Evolutionary conservation across 371 early-diverging fungal species (phyloP), one percentile per base, ranked within the genome.

Genomic region (Batrachochytrium dendrobatidis): DNA sequence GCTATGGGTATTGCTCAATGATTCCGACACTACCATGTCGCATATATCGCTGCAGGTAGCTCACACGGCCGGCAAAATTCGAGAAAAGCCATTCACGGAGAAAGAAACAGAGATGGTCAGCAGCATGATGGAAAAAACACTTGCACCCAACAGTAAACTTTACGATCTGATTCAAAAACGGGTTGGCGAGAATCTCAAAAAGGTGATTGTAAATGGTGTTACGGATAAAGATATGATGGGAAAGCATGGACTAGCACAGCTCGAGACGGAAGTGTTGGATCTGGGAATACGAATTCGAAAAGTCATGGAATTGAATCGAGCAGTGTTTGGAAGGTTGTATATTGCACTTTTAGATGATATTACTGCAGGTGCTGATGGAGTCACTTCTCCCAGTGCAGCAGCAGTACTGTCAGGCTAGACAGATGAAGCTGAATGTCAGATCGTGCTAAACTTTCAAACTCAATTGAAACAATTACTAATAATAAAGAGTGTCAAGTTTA

Each of bases 1-100:
- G 28, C 61, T 76, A 4, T 79, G 76, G 76, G 72, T 79, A 29
- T 58, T 79, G 18, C 53, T 79, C 59, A 79, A 75, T 54, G 76
- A 75, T 58, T 45, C 58, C 26, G 76, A 74, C 12, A 76, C 76
- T 25, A 66, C 68, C 45, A 60, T 79, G 63, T 25, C 48, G 20
- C 79, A 78, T 49, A 65, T 78, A 30, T 62, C 70, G 5, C 34
- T 72, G 15, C 73, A 76, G 49, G 74, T 78, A 57, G 60, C 61
- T 8, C 43, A 62, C 1, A 53, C 22, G 4, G 74, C 74, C 0
- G 76, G 76, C 5, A 43, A 53, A 24, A 58, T 78, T 26, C 63
- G 79, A 15, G 71, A 70, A 5, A 64, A 30, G 39, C 24, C 55
- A 2, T 62, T 71, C 20, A 22, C 52, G 7, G 50, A 60, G 12